phyloP scores from a whole-genome alignment of 805 yeast species.

The Barnettozyma pratensis region DNA sequence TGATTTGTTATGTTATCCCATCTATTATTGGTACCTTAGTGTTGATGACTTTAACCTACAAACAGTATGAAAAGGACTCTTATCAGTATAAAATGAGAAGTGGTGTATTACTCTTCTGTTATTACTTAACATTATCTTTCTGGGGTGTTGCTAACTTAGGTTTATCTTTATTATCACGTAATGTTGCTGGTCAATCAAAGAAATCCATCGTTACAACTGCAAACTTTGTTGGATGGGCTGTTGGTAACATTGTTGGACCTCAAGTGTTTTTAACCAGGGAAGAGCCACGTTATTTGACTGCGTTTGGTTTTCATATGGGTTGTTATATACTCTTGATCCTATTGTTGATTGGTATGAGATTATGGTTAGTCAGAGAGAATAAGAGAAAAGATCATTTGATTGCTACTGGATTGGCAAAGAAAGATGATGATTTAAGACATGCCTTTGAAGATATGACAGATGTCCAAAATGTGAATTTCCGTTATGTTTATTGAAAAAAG shows the following conservation, averaged over 20 bases:
- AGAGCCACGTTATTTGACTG: constrained; percentile 38
- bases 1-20: constrained; percentile 30
- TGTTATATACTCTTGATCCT: constrained; percentile 3
- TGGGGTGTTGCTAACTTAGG: constrained; percentile 46
- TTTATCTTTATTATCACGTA: constrained; percentile 45
- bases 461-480: constrained; percentile 14
- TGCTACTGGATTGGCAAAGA: background rate
- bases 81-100: constrained; percentile 17
- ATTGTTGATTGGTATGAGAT: constrained; percentile 1
- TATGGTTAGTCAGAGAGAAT: constrained; percentile 3
- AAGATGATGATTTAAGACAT: constrained; percentile 3
- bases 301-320: constrained; percentile 7
- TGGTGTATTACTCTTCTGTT: constrained; percentile 41
- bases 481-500: constrained; percentile 7
- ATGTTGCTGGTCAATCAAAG: constrained; percentile 53
- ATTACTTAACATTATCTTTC: constrained; percentile 45
- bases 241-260: constrained; percentile 53
- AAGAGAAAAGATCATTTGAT: constrained; percentile 1
- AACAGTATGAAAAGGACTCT: constrained; percentile 1
- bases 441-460: constrained; percentile 12
- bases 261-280: constrained; percentile 44
- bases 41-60: constrained; percentile 25
- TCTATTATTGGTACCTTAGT: constrained; percentile 47
- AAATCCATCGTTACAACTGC: constrained; percentile 42
- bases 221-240: constrained; percentile 45